Evolutionary conservation across 805 yeast genomes (phyloP), one percentile per base, ranked within the genome.

Genomic region (Ogataea methanolica): DNA sequence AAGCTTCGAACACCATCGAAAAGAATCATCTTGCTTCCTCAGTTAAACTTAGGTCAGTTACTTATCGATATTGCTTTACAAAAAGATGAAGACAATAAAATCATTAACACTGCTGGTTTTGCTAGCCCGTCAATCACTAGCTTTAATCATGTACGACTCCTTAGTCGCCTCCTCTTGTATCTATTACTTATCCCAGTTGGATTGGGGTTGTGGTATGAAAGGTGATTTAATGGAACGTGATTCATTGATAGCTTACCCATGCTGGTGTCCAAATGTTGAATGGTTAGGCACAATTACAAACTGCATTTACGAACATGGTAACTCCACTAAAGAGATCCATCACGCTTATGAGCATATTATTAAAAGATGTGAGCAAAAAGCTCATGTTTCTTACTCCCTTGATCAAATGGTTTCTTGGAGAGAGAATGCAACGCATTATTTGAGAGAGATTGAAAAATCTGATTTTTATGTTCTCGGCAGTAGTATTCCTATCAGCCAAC

Each of bases 261-360:
- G 79, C 44, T 68, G 72, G 16, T 75, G 79, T 53, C 52, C 55
- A 4, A 73, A 73, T 52, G 48, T 62, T 21, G 66, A 72, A 37
- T 75, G 77, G 77, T 47, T 74, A 21, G 76, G 76, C 2, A 65
- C 76, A 0, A 65, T 74, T 1, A 63, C 78, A 1, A 65, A 61
- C 39, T 75, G 79, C 58, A 61, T 74, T n/a, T 55, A 65, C 33
- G 57, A 58, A 14, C 62, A 65, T 41, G 62, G 73, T 1, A 56
- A 60, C 36, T 58, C 57, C 36, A 56, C 64, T 17, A 51, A 53
- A 14, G 59, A 61, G 33, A 52, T 63, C 9, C 55, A 65, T n/a
- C 75, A 73, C 45, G 78, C 73, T 1, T 68, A 68, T 38, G 55
- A 54, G 39, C 76, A 74, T 55, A 45, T 74, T 5, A 57, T 65